phyloP scores from a whole-genome alignment of 2,329 filamentous ascomycete species.

The Ceratocystis smalleyi region DNA sequence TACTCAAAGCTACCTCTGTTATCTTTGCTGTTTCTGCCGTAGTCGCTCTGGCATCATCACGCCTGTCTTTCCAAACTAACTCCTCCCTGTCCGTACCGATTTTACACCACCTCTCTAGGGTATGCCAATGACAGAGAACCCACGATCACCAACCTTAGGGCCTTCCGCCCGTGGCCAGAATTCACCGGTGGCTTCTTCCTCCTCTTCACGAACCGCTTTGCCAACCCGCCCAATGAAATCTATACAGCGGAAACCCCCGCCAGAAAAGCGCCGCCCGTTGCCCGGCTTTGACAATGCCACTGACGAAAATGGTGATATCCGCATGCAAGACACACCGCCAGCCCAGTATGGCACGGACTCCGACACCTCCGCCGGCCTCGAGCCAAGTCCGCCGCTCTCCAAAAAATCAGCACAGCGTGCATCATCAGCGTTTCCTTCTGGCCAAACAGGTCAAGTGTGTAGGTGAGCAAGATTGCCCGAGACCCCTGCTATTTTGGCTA shows the following conservation, averaged over 20 bases:
- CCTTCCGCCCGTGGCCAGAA: neutral
- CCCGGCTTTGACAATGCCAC: slow-evolving; percentile 10
- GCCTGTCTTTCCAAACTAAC: neutral
- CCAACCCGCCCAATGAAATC: slow-evolving; percentile 12
- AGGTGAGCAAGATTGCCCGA: slow-evolving; percentile 36
- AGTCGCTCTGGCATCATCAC: neutral
- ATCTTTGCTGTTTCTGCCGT: neutral
- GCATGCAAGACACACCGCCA: slow-evolving; percentile 5
- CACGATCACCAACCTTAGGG: neutral
- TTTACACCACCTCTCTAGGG: neutral
- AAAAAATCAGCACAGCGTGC: slow-evolving; percentile 4
- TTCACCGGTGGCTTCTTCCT: neutral
- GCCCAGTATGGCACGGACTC: neutral
- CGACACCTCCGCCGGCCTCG: neutral
- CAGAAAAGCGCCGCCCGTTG: slow-evolving; percentile 9
- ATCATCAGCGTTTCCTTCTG: slow-evolving; percentile 5
- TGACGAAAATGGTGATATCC: slow-evolving; percentile 10
- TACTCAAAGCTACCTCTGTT: no score
- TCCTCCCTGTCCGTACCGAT: neutral
- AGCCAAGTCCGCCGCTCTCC: slow-evolving; percentile 7
- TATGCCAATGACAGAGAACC: slow-evolving; percentile 6
- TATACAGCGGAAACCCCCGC: slow-evolving; percentile 2
- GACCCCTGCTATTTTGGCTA: neutral
- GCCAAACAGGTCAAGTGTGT: slow-evolving; percentile 45
- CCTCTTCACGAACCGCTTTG: slow-evolving; percentile 11